Percentiles rank a stretch among this genome's conserved stretches.
phyloP scores from a whole-genome alignment of 164 flowering plant species.

The Berberis thunbergii region DNA sequence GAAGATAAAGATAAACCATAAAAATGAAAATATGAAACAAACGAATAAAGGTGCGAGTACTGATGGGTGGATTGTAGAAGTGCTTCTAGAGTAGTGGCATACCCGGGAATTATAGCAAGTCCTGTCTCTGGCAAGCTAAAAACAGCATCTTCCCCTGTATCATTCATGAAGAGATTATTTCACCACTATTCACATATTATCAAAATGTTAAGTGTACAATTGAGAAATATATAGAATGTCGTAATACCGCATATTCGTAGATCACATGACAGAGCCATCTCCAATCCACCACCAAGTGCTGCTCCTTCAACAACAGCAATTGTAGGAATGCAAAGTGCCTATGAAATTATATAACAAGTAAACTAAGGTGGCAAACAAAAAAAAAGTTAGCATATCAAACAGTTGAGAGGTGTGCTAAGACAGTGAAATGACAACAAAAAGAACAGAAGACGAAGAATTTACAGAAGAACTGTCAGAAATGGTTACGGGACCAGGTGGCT shows the following conservation, averaged over 20 bases:
- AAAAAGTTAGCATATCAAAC: neutral
- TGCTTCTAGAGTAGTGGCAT: conserved; percentile 7
- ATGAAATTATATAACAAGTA: conserved; percentile 7
- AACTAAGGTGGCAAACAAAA: neutral
- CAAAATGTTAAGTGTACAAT: neutral
- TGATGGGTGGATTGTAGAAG: neutral
- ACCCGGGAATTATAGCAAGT: conserved; percentile 98
- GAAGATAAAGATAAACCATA: too few relatives aligned
- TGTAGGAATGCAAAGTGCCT: conserved; percentile 74
- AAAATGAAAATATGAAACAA: too few relatives aligned
- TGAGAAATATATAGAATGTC: neutral
- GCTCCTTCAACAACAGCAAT: conserved; percentile 95
- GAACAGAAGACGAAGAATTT: too few relatives aligned
- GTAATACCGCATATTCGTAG: conserved; percentile 82
- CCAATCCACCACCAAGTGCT: conserved; percentile 94
- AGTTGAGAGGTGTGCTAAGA: too few relatives aligned
- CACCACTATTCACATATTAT: neutral
- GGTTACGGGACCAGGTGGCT: too few relatives aligned
- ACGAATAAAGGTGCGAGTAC: too few relatives aligned
- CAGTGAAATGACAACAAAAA: too few relatives aligned
- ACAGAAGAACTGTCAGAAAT: too few relatives aligned
- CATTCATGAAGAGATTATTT: conserved; percentile 8
- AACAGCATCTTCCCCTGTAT: conserved; percentile 73
- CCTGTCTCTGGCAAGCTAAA: conserved; percentile 87
- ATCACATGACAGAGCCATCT: conserved; percentile 91